Evolutionary conservation across 139 green algal genomes (phyloP).

Genomic region (Deuterostichococcus epilithicus): DNA sequence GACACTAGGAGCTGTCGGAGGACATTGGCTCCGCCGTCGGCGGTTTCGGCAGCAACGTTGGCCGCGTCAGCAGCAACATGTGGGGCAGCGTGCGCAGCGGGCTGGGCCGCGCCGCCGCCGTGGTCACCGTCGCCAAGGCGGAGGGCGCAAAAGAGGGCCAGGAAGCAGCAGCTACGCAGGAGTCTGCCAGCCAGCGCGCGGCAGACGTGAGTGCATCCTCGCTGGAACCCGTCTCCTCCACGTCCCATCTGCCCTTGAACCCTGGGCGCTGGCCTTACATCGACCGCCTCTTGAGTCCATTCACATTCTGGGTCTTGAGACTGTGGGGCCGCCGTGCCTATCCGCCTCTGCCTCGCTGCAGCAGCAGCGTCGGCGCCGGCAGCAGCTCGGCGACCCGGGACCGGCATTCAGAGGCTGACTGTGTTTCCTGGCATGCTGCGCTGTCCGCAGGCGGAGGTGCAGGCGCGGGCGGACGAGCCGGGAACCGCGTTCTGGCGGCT

Average conservation of each 20-base stretch:
- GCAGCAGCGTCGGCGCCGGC: too few species aligned
- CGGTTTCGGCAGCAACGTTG: background rate
- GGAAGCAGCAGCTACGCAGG: background rate
- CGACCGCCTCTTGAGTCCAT: too few species aligned
- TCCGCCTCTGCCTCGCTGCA: too few species aligned
- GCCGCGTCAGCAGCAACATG: background rate
- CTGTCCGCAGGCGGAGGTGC: background rate
- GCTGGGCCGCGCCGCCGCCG: background rate
- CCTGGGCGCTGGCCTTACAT: too few species aligned
- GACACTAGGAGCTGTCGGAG: background rate
- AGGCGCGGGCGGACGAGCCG: background rate
- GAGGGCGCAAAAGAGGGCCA: background rate
- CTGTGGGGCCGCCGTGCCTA: too few species aligned
- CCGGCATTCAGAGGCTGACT: background rate
- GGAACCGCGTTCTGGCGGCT: slow-evolving; percentile 4
- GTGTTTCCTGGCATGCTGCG: too few species aligned
- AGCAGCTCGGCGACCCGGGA: too few species aligned
- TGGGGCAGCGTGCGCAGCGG: background rate
- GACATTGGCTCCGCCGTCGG: background rate
- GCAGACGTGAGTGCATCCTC: background rate
- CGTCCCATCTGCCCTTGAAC: too few species aligned
- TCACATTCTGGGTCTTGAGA: too few species aligned
- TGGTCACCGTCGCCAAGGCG: background rate
- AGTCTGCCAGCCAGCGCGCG: too few species aligned
- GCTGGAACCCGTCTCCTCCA: too few species aligned